phyloP scores from a whole-genome alignment of 1,284 basidiomycete genomes.

The Trametes versicolor region DNA sequence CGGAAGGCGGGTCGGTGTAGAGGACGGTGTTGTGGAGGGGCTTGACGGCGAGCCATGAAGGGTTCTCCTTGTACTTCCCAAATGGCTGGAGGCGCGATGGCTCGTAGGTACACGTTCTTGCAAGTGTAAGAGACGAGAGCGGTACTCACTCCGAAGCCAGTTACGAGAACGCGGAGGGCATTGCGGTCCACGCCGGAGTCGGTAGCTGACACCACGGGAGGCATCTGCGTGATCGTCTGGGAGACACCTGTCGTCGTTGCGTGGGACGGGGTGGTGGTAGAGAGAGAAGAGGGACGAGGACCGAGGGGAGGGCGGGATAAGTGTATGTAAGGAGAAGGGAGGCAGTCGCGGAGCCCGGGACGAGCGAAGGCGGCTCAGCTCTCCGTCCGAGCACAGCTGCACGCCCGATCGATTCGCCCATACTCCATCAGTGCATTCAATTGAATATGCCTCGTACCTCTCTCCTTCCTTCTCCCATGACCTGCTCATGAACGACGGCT shows the following conservation, averaged over 20 bases:
- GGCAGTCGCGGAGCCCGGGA: slow-evolving; percentile 16
- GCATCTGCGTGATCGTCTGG: slow-evolving; percentile 15
- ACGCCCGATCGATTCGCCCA: slow-evolving; percentile 15
- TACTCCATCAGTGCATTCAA: not conserved
- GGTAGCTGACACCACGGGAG: slow-evolving; percentile 29
- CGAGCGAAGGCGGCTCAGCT: slow-evolving; percentile 1
- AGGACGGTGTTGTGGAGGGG: slow-evolving; percentile 64
- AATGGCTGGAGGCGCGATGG: slow-evolving; percentile 56
- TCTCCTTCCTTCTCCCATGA: slow-evolving; percentile 1
- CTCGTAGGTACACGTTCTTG: slow-evolving; percentile 9
- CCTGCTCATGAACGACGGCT: not conserved
- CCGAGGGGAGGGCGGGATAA: slow-evolving; percentile 3
- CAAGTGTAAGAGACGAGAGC: not conserved
- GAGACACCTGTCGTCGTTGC: slow-evolving; percentile 13
- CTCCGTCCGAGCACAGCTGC: not conserved
- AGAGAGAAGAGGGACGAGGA: not conserved
- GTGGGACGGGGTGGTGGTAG: slow-evolving; percentile 3
- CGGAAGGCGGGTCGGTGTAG: slow-evolving; percentile 49
- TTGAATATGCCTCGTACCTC: slow-evolving; percentile 4
- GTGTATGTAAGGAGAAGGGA: slow-evolving; percentile 16
- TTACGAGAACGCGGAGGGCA: slow-evolving; percentile 60
- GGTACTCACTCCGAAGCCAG: slow-evolving; percentile 67
- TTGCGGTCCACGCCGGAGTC: slow-evolving; percentile 40
- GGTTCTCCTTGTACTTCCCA: slow-evolving; percentile 61
- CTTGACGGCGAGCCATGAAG: slow-evolving; percentile 70